Evolutionary conservation across 129 eudicot species (phyloP).

Genomic region (Silybum marianum): DNA sequence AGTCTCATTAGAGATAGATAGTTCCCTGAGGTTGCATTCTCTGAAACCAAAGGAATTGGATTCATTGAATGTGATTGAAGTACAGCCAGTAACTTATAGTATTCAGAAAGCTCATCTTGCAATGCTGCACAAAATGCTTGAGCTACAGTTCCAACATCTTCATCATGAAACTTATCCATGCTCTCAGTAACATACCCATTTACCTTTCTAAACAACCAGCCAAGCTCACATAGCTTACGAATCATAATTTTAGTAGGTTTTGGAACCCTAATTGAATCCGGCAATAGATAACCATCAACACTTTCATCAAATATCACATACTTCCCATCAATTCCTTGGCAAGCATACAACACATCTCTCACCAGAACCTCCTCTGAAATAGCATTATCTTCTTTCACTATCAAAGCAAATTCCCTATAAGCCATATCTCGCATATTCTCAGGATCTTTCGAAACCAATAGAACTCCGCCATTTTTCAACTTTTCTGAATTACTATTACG

Average conservation of each 20-base stretch:
- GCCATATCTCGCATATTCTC: conserved; percentile 77
- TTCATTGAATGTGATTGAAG: conserved; percentile 86
- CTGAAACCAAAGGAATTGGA: conserved; percentile 82
- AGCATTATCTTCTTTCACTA: conserved; percentile 75
- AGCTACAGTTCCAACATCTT: conserved; percentile 92
- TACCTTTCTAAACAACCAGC: conserved; percentile 92
- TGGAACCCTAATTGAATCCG: conserved; percentile 58
- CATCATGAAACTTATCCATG: conserved; percentile 67
- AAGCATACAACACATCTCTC: conserved; percentile 91
- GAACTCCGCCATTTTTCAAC: conserved; percentile 67
- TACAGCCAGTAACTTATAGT: conserved; percentile 85
- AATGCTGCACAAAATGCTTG: conserved; percentile 98
- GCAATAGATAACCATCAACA: conserved; percentile 64
- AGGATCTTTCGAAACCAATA: conserved; percentile 71
- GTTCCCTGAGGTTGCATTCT: conserved; percentile 63
- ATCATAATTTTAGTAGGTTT: conserved; percentile 68
- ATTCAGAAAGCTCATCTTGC: conserved; percentile 92
- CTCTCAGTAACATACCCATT: conserved; percentile 75
- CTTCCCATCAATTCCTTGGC: conserved; percentile 96
- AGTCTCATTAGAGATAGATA: conserved; percentile 89
- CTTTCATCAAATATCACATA: conserved; percentile 66
- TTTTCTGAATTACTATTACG: conserved; percentile 27
- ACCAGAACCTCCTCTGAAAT: conserved; percentile 91
- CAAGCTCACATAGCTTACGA: conserved; percentile 81
- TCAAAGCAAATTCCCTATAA: conserved; percentile 61